A percentile compares a stretch with the other conserved stretches of the same genome.
Evolutionary conservation across 2,329 filamentous ascomycete genomes (phyloP).

Genomic region (Trichoderma koningii): DNA sequence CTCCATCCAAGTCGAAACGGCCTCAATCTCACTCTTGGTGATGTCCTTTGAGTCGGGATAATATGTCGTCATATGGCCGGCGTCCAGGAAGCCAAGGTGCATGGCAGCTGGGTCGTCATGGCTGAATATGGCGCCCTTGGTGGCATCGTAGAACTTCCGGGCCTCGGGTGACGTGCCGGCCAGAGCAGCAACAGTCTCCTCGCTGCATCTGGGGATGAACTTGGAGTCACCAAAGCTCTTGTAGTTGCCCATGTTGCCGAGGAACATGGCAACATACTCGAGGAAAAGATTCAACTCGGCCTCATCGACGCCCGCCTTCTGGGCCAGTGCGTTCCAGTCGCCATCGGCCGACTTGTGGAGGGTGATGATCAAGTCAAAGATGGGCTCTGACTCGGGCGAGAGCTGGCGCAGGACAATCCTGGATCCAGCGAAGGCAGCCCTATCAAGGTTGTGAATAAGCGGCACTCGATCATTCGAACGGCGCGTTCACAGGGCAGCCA

Average conservation of each 20-base stretch:
- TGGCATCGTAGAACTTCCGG: constrained; percentile 65
- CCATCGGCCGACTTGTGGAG: constrained; percentile 67
- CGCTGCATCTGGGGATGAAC: constrained; percentile 72
- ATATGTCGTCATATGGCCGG: constrained; percentile 78
- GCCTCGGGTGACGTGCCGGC: constrained; percentile 63
- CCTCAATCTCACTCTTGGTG: constrained; percentile 72
- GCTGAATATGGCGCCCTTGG: constrained; percentile 72
- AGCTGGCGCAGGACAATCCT: constrained; percentile 79
- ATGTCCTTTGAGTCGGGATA: constrained; percentile 76
- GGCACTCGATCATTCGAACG: constrained; percentile 1
- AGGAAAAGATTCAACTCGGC: constrained; percentile 69
- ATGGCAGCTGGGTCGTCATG: constrained; percentile 64
- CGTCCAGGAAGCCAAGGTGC: constrained; percentile 74
- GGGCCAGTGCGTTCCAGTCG: constrained; percentile 69
- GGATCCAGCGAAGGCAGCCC: constrained; percentile 74
- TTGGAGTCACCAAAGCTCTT: constrained; percentile 86
- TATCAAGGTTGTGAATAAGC: constrained; percentile 39
- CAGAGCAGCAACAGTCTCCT: constrained; percentile 65
- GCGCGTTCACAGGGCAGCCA: background rate
- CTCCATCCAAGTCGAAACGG: constrained; percentile 72
- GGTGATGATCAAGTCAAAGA: constrained; percentile 78
- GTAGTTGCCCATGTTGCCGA: constrained; percentile 82
- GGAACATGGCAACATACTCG: constrained; percentile 75
- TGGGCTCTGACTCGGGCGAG: constrained; percentile 77
- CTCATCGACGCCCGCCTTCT: constrained; percentile 64